Base-by-base conservation (phyloP, 2,329 filamentous ascomycete species). In the Phialocephala sp. region DNA sequence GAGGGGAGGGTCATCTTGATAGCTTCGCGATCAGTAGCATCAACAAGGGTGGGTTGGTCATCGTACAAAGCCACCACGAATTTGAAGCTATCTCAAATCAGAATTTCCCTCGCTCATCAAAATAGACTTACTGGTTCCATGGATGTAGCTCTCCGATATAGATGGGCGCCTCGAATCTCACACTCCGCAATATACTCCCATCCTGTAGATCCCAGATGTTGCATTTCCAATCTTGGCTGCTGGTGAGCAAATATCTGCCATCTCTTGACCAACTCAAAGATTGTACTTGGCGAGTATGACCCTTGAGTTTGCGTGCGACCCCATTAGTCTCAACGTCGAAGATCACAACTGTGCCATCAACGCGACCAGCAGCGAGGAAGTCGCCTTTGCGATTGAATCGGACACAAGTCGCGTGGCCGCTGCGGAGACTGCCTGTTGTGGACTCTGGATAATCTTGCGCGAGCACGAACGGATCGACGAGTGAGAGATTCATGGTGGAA, bases 301-400 rank as follows among this genome's bases (percentile, higher is more conserved):
- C 95, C 70, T 93, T 89, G 69, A 99, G 83, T 80, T 98, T 99
- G 76, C 93, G 90, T 65, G 95, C 95, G 4, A 98, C 92, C 43
- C 95, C 94, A 84, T 96, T 97, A 11, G 96, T 99, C 80, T 99
- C 96, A 59, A 98, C 88, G 76, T 99, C 95, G 85, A 97, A 99
- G 56, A 99, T 91, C 63, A 97, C 92, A 47, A 99, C 91, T 5
- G 93, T 95, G 71, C 95, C 95, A 80, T 99, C 95, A 68, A 93
- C 92, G 76, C 95, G 90, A 69, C 95, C 95, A 36, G 94, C 97
- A 54, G 95, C 95, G 69, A 99, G 89, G 73, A 95, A 94, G 79
- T 99, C 94, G 78, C 95, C 95, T 76, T 90, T 92, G 76, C 93
- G 92, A 76, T 94, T 97, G 85, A 99, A 99, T 71, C 94, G 92